These are phyloP conservation scores for Gamsiella multidivaricata DNA, from an alignment of 192 early-diverging fungal genomes.

Conservation along the genomic window DNA sequence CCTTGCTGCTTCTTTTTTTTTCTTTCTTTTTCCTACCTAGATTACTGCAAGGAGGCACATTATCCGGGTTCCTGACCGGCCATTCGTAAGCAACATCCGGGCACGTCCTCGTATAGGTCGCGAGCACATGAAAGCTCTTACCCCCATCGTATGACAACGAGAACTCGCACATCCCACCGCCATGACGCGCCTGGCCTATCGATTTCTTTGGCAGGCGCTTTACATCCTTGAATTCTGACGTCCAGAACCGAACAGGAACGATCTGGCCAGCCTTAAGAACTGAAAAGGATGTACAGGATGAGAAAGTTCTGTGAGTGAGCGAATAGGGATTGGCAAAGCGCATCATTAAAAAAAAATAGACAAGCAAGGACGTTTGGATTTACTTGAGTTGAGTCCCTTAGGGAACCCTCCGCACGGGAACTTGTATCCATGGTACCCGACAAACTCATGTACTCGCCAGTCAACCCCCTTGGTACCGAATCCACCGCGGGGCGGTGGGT, in stretches of 20 bases:
- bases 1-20: neutral
- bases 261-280: slow-evolving; percentile 61
- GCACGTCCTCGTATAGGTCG: slow-evolving; percentile 53
- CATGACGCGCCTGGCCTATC: slow-evolving; percentile 63
- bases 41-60: slow-evolving; percentile 43
- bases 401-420: slow-evolving; percentile 40
- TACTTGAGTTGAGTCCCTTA: slow-evolving; percentile 24
- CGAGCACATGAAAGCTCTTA: slow-evolving; percentile 59
- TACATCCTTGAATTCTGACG: slow-evolving; percentile 5
- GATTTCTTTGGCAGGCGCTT: slow-evolving; percentile 18
- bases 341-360: neutral
- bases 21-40: slow-evolving; percentile 9
- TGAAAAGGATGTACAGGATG: no score
- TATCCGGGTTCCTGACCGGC: slow-evolving; percentile 53
- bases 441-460: slow-evolving; percentile 33
- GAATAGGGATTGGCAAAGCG: no score
- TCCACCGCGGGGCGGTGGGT: slow-evolving; percentile 36
- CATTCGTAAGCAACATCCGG: slow-evolving; percentile 51
- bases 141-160: slow-evolving; percentile 72
- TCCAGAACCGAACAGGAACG: slow-evolving; percentile 62
- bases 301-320: no score
- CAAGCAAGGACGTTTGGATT: neutral
- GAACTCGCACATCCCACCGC: slow-evolving; percentile 78
- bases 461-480: slow-evolving; percentile 20
- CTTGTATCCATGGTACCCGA: slow-evolving; percentile 31